phyloP scores from a whole-genome alignment of 2,329 filamentous ascomycete genomes.

The Phyllosticta citrichinensis region DNA sequence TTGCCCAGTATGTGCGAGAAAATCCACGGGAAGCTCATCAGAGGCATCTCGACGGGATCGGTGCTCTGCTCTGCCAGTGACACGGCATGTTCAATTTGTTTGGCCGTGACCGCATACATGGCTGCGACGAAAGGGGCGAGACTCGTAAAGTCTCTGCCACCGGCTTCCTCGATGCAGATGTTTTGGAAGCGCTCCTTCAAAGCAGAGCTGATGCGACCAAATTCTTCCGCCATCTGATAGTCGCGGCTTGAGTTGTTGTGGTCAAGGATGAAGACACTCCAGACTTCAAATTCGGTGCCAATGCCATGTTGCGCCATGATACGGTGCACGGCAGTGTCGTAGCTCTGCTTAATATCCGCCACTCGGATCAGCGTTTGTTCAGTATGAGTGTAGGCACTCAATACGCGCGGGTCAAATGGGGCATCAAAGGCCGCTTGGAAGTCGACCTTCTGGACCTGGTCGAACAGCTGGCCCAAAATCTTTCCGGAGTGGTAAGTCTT shows the following conservation, averaged over 20 bases:
- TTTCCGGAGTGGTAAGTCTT: slow-evolving; percentile 56
- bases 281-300: slow-evolving; percentile 82
- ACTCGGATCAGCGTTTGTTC: slow-evolving; percentile 49
- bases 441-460: slow-evolving; percentile 57
- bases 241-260: slow-evolving; percentile 63
- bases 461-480: slow-evolving; percentile 73
- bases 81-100: slow-evolving; percentile 54
- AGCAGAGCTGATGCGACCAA: slow-evolving; percentile 56
- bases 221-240: slow-evolving; percentile 79
- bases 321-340: slow-evolving; percentile 66
- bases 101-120: slow-evolving; percentile 75
- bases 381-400: slow-evolving; percentile 50
- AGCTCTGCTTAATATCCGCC: slow-evolving; percentile 58
- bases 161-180: slow-evolving; percentile 53
- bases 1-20: slow-evolving; percentile 63
- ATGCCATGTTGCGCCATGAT: slow-evolving; percentile 82
- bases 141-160: slow-evolving; percentile 45
- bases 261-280: slow-evolving; percentile 71
- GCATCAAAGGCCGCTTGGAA: slow-evolving; percentile 65
- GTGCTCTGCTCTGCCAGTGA: slow-evolving; percentile 37
- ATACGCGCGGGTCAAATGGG: slow-evolving; percentile 66
- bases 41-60: slow-evolving; percentile 57
- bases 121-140: slow-evolving; percentile 69
- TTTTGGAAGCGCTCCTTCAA: slow-evolving; percentile 62
- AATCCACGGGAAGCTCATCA: slow-evolving; percentile 93